Conservation (phyloP, 305 asterid genomes). For the Solanum hybrid region DNA sequence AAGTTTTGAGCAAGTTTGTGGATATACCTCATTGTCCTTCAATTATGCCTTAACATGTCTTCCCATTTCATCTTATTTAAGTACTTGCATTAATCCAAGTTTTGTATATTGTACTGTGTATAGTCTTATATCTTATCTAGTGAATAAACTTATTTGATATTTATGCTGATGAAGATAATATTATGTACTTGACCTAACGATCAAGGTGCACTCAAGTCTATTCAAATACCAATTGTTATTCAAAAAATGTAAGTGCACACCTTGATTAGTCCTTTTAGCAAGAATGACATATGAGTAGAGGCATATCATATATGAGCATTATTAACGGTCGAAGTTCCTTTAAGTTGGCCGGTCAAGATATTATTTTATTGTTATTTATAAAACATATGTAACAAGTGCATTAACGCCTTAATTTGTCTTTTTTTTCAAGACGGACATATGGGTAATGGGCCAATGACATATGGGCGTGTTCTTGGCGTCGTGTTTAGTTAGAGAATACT, state of each 20-base stretch:
- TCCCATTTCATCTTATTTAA: not conserved
- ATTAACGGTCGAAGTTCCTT: not conserved
- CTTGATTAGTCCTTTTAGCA: not conserved
- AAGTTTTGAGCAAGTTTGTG: not conserved
- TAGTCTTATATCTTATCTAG: not conserved
- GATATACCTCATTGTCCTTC: not conserved
- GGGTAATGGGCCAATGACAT: not conserved
- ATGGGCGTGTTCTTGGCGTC: not conserved
- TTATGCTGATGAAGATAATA: not conserved
- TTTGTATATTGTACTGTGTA: not conserved
- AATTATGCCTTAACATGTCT: not conserved
- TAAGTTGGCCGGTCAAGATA: not conserved
- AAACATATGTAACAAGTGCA: not conserved
- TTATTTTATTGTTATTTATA: not conserved
- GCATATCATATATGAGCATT: not conserved
- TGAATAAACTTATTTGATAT: not conserved
- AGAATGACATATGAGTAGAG: not conserved
- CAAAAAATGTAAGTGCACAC: not conserved
- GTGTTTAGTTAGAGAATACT: not conserved
- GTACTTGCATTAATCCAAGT: not conserved
- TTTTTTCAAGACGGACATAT: not conserved
- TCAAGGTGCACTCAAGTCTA: not conserved
- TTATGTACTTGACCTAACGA: not conserved
- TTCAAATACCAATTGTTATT: not conserved
- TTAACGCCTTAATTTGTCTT: not conserved